These are phyloP conservation scores for Aspergillus tamarii DNA, from an alignment of 2,329 filamentous ascomycete genomes.

Conservation along the genomic window DNA sequence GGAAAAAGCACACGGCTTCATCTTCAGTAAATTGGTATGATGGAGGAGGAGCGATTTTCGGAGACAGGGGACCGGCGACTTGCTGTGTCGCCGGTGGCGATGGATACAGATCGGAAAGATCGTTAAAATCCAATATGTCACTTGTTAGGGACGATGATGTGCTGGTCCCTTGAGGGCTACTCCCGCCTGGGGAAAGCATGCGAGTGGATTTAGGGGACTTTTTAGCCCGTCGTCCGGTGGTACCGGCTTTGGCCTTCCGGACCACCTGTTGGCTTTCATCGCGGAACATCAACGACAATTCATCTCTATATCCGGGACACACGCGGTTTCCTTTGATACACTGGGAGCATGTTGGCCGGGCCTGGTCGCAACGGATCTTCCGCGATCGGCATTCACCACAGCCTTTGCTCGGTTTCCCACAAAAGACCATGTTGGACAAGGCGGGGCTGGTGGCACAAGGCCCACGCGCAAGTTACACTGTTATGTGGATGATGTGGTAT, in stretches of 20 bases:
- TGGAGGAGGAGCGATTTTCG: constrained; percentile 28
- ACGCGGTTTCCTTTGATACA: constrained; percentile 62
- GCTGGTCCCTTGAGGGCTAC: constrained; percentile 11
- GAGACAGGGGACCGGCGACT: constrained; percentile 8
- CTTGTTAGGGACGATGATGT: constrained; percentile 3
- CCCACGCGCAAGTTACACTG: background rate
- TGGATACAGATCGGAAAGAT: constrained; percentile 19
- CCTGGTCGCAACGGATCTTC: constrained; percentile 61
- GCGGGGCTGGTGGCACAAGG: constrained; percentile 13
- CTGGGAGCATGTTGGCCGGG: constrained; percentile 64
- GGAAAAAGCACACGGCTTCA: constrained; percentile 42
- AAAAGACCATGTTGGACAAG: constrained; percentile 42
- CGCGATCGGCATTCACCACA: constrained; percentile 48
- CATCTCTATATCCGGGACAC: constrained; percentile 67
- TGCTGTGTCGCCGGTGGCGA: constrained; percentile 20
- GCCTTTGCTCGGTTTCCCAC: constrained; percentile 49
- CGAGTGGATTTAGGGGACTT: constrained; percentile 11
- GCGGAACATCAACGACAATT: constrained; percentile 67
- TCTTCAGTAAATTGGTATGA: constrained; percentile 30
- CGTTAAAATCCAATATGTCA: constrained; percentile 23
- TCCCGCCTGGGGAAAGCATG: constrained; percentile 32
- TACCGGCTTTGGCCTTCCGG: constrained; percentile 44
- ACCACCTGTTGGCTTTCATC: constrained; percentile 68
- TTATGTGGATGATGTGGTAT: background rate
- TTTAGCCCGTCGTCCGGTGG: constrained; percentile 10